Conservation (phyloP, 768 basidiomycete genomes). For the Ephemerocybe angulata region DNA sequence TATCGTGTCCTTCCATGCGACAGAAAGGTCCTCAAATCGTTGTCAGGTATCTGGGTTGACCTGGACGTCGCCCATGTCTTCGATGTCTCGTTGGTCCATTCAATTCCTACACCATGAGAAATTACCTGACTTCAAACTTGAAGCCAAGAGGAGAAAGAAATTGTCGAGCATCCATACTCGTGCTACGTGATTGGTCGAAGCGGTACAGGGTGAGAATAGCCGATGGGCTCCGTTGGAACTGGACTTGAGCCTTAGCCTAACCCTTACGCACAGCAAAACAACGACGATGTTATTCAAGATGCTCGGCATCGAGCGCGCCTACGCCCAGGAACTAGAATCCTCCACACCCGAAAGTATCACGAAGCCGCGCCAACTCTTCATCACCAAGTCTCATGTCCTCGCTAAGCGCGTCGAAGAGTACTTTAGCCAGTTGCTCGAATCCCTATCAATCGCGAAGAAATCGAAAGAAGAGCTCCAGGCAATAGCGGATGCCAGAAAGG, state of each 20-base stretch:
- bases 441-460: background rate
- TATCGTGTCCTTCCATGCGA: background rate
- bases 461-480: background rate
- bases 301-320: constrained; percentile 4
- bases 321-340: background rate
- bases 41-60: constrained; percentile 4
- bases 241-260: background rate
- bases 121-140: background rate
- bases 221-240: background rate
- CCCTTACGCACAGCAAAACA: constrained; percentile 2
- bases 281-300: constrained; percentile 11
- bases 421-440: background rate
- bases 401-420: constrained; percentile 5
- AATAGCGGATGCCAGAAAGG: background rate
- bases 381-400: constrained; percentile 8
- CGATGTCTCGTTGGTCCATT: background rate
- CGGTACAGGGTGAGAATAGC: constrained; percentile 5
- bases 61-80: constrained; percentile 9
- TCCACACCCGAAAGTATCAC: background rate
- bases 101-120: background rate
- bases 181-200: constrained; percentile 10
- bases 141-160: constrained; percentile 10
- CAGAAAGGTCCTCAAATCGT: background rate
- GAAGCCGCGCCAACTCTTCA: constrained; percentile 9
- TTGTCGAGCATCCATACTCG: constrained; percentile 7